These are phyloP conservation scores for Claviceps arundinis DNA, from an alignment of 2,329 filamentous ascomycete species.

Conservation along the genomic window DNA sequence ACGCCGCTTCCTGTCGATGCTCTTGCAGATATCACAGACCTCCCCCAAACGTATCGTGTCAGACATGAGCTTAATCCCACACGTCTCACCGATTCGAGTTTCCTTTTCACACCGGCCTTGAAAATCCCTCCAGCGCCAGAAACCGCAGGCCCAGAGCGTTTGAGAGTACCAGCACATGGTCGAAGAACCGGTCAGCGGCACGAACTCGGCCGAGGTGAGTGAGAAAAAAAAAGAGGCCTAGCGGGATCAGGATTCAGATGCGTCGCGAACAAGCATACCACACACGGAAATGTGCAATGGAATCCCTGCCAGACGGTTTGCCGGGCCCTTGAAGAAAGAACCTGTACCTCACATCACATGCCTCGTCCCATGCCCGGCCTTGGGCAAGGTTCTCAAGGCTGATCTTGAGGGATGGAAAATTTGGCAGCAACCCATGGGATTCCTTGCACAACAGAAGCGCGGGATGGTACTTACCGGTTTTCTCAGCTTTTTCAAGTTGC, in stretches of 20 bases:
- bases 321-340: neutral
- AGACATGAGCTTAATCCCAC: conserved; percentile 83
- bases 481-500: neutral
- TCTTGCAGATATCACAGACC: conserved; percentile 75
- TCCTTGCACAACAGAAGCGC: neutral
- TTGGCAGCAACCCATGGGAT: neutral
- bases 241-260: conserved; percentile 6
- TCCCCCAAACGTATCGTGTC: conserved; percentile 45
- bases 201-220: conserved; percentile 5
- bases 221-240: conserved; percentile 2
- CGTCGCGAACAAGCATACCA: conserved; percentile 9
- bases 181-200: conserved; percentile 10
- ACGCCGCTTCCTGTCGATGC: conserved; percentile 74
- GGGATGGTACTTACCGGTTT: neutral
- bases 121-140: conserved; percentile 93
- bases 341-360: neutral
- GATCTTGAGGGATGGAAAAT: neutral
- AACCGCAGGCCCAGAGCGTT: conserved; percentile 71
- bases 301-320: neutral
- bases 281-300: conserved; percentile 2
- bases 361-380: neutral
- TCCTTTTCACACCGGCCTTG: conserved; percentile 86
- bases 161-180: conserved; percentile 95
- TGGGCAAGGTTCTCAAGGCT: neutral
- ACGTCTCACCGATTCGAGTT: conserved; percentile 91